These are phyloP conservation scores for Hypoxylon lenormandii DNA, from an alignment of 495 filamentous ascomycete species.

Conservation along the genomic window DNA sequence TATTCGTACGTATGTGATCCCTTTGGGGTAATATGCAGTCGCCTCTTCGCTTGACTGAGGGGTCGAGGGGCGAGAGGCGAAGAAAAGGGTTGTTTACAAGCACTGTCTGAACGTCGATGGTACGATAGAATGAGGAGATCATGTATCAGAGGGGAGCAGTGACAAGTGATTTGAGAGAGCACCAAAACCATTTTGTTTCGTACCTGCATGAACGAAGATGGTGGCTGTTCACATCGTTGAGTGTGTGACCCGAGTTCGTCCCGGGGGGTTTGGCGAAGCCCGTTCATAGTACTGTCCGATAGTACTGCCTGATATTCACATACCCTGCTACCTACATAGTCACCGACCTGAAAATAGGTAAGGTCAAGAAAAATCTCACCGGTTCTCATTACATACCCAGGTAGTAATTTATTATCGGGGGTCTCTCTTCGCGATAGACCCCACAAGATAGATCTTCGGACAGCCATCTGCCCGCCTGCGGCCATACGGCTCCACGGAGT, in stretches of 20 bases:
- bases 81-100: not conserved
- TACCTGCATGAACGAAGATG: slow-evolving; percentile 13
- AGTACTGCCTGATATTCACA: not conserved
- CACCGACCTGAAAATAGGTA: not conserved
- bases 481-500: slow-evolving; percentile 32
- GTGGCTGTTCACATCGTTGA: slow-evolving; percentile 23
- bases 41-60: slow-evolving; percentile 22
- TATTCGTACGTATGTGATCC: slow-evolving; percentile 6
- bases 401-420: slow-evolving; percentile 12
- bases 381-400: slow-evolving; percentile 4
- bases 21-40: slow-evolving; percentile 5
- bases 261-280: slow-evolving; percentile 9
- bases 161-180: slow-evolving; percentile 2
- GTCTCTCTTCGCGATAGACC: slow-evolving; percentile 31
- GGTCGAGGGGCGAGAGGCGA: too few species aligned
- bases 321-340: slow-evolving; percentile 13
- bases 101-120: slow-evolving; percentile 17
- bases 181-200: slow-evolving; percentile 13
- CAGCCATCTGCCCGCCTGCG: slow-evolving; percentile 29
- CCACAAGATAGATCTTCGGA: slow-evolving; percentile 39
- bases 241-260: too few species aligned
- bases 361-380: slow-evolving; percentile 2
- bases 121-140: slow-evolving; percentile 21
- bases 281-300: not conserved
- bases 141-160: not conserved